These are phyloP conservation scores for Aethionema arabicum DNA, from an alignment of 345 rosid species.

Conservation along the genomic window DNA sequence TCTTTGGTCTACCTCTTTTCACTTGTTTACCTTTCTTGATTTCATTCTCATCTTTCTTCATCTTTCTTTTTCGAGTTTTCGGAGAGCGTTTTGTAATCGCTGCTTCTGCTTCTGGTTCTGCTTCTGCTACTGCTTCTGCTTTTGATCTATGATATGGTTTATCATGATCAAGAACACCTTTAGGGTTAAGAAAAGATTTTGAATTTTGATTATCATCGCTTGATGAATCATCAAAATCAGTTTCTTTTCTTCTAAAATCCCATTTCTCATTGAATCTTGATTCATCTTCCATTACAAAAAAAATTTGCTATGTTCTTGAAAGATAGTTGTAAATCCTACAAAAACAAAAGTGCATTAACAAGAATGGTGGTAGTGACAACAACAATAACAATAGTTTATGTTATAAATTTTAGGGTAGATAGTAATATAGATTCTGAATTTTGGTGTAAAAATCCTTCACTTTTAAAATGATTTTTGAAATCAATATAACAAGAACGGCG, in stretches of 20 bases:
- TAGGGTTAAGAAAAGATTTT: slow-evolving; percentile 20
- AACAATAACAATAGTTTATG: slow-evolving; percentile 1
- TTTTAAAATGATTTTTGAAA: too few species aligned
- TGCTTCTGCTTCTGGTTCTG: neutral
- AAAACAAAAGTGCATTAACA: neutral
- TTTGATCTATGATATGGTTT: slow-evolving; percentile 4
- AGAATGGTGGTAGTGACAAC: too few species aligned
- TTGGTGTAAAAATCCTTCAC: too few species aligned
- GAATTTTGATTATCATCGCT: slow-evolving; percentile 30
- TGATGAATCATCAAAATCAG: slow-evolving; percentile 34
- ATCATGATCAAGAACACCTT: slow-evolving; percentile 3
- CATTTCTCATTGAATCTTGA: slow-evolving; percentile 31
- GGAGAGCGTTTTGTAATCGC: slow-evolving; percentile 16
- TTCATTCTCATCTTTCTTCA: slow-evolving; percentile 30
- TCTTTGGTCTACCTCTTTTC: slow-evolving; percentile 23
- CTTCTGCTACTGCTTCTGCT: neutral
- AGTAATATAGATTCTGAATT: too few species aligned
- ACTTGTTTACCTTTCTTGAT: slow-evolving; percentile 29
- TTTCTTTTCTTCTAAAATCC: slow-evolving; percentile 39
- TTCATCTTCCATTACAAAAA: slow-evolving; percentile 30
- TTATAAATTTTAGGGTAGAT: too few species aligned
- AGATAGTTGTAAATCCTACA: slow-evolving; percentile 21
- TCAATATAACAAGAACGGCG: too few species aligned
- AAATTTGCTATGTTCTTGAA: neutral
- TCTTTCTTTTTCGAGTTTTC: slow-evolving; percentile 25